phyloP scores from a whole-genome alignment of 768 basidiomycete genomes.

The Clavaria fumosa region DNA sequence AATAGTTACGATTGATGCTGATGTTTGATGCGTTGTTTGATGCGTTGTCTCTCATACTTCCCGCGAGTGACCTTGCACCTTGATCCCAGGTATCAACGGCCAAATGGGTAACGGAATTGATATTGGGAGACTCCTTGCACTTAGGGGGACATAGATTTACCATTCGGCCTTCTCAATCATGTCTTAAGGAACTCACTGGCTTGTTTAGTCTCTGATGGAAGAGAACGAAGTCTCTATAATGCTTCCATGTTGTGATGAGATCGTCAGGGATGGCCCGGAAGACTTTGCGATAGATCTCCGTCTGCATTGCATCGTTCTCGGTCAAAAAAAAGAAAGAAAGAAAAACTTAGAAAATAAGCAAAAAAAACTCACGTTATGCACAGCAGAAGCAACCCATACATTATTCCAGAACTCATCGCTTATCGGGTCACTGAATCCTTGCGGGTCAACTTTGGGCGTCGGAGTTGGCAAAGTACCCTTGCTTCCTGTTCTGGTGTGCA shows the following conservation, averaged over 20 bases:
- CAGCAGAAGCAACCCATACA: constrained; percentile 76
- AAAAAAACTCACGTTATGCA: constrained; percentile 58
- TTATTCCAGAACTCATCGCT: constrained; percentile 80
- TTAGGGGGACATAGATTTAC: constrained; percentile 7
- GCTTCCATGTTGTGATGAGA: constrained; percentile 86
- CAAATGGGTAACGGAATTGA: constrained; percentile 35
- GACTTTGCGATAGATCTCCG: constrained; percentile 89
- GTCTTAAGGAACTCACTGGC: constrained; percentile 26
- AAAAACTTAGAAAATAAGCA: constrained; percentile 7
- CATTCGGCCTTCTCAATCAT: not conserved
- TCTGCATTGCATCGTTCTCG: no score
- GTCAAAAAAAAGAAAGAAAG: no score
- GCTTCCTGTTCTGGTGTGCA: constrained; percentile 32
- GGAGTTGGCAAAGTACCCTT: constrained; percentile 43
- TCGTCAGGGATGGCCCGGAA: constrained; percentile 94
- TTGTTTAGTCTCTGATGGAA: constrained; percentile 64
- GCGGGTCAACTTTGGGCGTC: constrained; percentile 56
- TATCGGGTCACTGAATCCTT: constrained; percentile 82
- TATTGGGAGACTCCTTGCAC: constrained; percentile 18
- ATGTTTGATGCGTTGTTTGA: no score
- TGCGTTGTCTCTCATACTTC: no score
- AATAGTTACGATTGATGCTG: no score
- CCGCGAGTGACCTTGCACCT: no score
- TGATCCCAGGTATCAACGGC: constrained; percentile 44
- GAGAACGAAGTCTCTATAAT: constrained; percentile 71